Base-by-base conservation (phyloP, 306 rosid genomes). In the Ammopiptanthus mongolicus region DNA sequence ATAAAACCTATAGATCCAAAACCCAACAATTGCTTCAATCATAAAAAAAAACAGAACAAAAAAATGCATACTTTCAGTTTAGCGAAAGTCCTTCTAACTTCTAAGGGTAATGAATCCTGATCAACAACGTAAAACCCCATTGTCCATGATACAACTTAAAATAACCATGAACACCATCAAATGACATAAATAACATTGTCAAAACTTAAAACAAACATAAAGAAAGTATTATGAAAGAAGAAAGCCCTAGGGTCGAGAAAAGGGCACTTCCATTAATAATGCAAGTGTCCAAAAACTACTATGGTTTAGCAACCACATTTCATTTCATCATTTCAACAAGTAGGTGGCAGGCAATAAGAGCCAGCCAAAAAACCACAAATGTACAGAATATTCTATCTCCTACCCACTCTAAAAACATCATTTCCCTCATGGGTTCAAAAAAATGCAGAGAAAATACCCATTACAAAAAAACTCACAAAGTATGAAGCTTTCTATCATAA, bases 261-360 rank as follows among this genome's bases (percentile, higher is more conserved):
- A 51, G 66, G 14, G 3, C 13, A 29, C 21, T 44, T 75, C 55
- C 28, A 29, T 25, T 17, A 39, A 52, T 15, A 50, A 58, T 25
- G 23, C 17, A 55, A 17, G 5, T 6, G 67, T 5, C 19, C 8
- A 21, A 36, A 5, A 21, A 23, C n/a, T 12, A 47, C 8, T 22
- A 60, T 31, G 44, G 28, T 57, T 52, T 51, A 66, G 4, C 33
- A 47, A 37, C 56, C 14, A 28, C 53, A 68, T 39, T 41, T 52
- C 53, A 68, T 39, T 41, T 52, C n/a, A 36, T 36, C 78, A 72
- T 79, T 63, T 84, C 73, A 70, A 19, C 79, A n/a, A 72, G 64
- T 51, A 83, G 29, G 41, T 73, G 68, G 81, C 31, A 5, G 64
- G 78, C 78, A 63, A 22, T 28, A 67, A 12, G 13, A 28, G 52